phyloP scores from a whole-genome alignment of 78 protist genomes.

The slime mould (Dictyostelium discoideum) region dicty_2.7 NC_007091.3:2612001-2612500 shows the following conservation, averaged over 20 bases:
- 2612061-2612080: conserved; percentile 92
- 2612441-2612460: neutral
- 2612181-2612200: conserved; percentile 86
- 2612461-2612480: neutral
- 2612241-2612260: no score
- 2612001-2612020: conserved; percentile 97
- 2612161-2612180: conserved; percentile 71
- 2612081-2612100: conserved; percentile 87
- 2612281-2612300: no score
- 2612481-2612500: neutral
- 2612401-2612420: no score
- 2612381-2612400: no score
- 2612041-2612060: conserved; percentile 83
- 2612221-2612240: no score
- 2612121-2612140: conserved; percentile 92
- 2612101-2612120: conserved; percentile 82
- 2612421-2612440: no score
- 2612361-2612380: no score
- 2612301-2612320: no score
- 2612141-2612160: conserved; percentile 84
- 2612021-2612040: conserved; percentile 34
- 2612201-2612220: conserved; percentile 91
- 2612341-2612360: no score
- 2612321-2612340: no score
- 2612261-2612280: no score